phyloP scores from a whole-genome alignment of 1,284 basidiomycete genomes.

The Gastroboletus turbinatus region DNA sequence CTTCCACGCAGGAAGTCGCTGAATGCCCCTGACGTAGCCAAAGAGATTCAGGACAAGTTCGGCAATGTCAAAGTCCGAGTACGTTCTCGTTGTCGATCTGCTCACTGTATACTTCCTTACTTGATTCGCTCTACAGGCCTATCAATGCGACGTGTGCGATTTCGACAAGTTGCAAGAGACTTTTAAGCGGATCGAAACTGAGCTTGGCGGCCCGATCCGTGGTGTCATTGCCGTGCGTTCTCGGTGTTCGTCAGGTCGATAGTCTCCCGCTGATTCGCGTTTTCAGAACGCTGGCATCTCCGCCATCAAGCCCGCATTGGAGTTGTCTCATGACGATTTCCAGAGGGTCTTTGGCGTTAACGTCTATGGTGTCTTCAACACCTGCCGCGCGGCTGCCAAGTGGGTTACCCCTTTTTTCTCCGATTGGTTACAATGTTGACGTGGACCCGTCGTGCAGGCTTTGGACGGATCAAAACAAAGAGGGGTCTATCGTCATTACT shows the following conservation, averaged over 20 bases:
- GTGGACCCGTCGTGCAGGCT: background rate
- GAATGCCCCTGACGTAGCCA: conserved; percentile 41
- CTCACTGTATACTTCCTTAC: too few species aligned
- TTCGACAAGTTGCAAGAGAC: conserved; percentile 35
- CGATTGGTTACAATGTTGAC: fast-evolving
- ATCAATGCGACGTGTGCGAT: conserved; percentile 43
- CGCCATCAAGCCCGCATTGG: conserved; percentile 47
- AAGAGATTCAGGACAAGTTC: conserved; percentile 23
- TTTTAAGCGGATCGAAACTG: conserved; percentile 37
- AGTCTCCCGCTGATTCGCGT: background rate
- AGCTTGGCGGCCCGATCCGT: background rate
- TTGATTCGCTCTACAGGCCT: conserved; percentile 35
- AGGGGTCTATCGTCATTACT: conserved; percentile 44
- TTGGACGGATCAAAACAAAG: background rate
- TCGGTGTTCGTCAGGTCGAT: fast-evolving
- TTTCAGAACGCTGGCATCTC: conserved; percentile 46
- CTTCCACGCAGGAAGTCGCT: conserved; percentile 26
- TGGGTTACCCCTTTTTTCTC: conserved; percentile 7
- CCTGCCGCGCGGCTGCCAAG: conserved; percentile 42
- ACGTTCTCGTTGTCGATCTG: background rate
- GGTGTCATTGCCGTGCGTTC: conserved; percentile 27
- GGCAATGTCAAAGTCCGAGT: conserved; percentile 32
- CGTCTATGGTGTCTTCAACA: conserved; percentile 46
- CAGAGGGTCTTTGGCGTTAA: conserved; percentile 38
- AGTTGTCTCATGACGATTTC: conserved; percentile 46